A percentile compares a stretch with the other conserved stretches of the same genome.
Evolutionary conservation across 805 yeast genomes (phyloP).

Genomic region (Priceomyces carsonii): DNA sequence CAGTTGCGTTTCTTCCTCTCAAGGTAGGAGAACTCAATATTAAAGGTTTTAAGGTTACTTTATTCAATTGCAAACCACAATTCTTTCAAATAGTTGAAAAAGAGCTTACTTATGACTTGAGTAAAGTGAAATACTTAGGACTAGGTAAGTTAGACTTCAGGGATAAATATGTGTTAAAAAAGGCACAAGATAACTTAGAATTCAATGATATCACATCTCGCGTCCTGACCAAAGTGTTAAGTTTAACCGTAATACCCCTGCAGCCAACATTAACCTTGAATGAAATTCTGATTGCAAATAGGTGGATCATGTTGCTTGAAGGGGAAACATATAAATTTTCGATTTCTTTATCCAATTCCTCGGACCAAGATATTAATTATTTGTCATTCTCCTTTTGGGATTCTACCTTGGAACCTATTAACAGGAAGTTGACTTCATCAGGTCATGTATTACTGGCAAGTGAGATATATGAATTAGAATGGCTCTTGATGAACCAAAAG

Average conservation of each 20-base stretch:
- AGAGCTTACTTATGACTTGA: conserved; percentile 18
- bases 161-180: conserved; percentile 10
- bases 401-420: conserved; percentile 67
- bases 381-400: conserved; percentile 68
- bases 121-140: conserved; percentile 11
- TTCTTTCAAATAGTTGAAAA: conserved; percentile 41
- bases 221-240: conserved; percentile 17
- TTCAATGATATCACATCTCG: conserved; percentile 19
- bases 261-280: conserved; percentile 65
- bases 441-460: conserved; percentile 48
- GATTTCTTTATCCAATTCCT: conserved; percentile 56
- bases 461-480: conserved; percentile 76
- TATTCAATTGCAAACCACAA: conserved; percentile 51
- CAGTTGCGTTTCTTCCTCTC: conserved; percentile 50
- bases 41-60: conserved; percentile 49
- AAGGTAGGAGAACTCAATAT: conserved; percentile 50
- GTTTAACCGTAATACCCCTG: conserved; percentile 36
- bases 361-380: conserved; percentile 55
- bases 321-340: conserved; percentile 63
- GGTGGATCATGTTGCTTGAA: conserved; percentile 75
- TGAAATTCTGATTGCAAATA: conserved; percentile 55
- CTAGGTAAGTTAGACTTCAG: not conserved
- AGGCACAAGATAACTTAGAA: conserved; percentile 26
- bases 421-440: conserved; percentile 47
- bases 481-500: conserved; percentile 56